Evolutionary conservation across 768 basidiomycete genomes (phyloP), one percentile per base, ranked within the genome.

Genomic region (Leccinum longicurvipes): DNA sequence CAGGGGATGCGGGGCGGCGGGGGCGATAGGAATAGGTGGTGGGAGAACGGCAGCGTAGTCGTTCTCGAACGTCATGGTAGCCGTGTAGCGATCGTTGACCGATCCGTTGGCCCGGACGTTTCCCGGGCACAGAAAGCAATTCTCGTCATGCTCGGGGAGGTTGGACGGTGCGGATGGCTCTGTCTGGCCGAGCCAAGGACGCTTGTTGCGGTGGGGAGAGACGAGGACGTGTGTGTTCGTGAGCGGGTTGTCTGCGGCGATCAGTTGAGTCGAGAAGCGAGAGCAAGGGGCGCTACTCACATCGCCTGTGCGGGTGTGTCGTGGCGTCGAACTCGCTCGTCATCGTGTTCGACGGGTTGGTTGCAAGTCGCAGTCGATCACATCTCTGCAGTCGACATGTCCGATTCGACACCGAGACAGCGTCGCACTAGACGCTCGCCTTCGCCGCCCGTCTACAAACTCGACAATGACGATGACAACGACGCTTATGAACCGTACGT

Each of bases 111-210:
- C 82, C 19, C 93, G 82, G 23, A 74, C 57, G 66, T 95, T 94
- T 15, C 93, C 86, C 0, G 94, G 93, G 64, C 94, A 97, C 46
- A 97, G 83, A 69, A 91, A 94, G 66, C 93, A 95, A 36, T 74
- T 71, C 5, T 81, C 79, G 63, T 93, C 91, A 62, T 91, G 82
- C 44, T 77, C 59, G 0, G 86, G 87, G 5, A 89, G 76, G 32
- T 74, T 67, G 7, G 73, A 64, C 1, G 76, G 47, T 55, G 85
- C 79, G 0, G 86, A 78, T 1, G 83, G 69, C 59, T 96, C 93
- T 1, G 84, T 83, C 67, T 95, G 91, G 28, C 93, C 93, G 39
- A 86, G 79, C 94, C 94, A 97, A 14, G 94, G 94, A 19, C 94
- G 84, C 64, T 90, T 92, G 8, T 79, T 91, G 50, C 94, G 87